A percentile compares a stretch with the other conserved stretches of the same genome.
phyloP scores from a whole-genome alignment of 1,139 yeast species.

The Suhomyces bolitotheri region DNA sequence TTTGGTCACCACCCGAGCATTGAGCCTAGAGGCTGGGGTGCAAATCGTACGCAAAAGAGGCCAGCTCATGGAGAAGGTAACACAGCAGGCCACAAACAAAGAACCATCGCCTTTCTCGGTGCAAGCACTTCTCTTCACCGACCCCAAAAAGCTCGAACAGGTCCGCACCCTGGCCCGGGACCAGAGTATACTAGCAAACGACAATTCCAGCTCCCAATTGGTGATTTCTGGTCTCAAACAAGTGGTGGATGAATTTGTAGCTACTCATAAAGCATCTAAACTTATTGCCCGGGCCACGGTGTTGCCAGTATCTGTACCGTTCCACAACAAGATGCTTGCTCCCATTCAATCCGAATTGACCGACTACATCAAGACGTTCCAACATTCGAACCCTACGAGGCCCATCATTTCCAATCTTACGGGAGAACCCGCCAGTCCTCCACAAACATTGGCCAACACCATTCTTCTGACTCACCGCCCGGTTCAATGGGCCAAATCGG shows the following conservation, averaged over 20 bases:
- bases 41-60: constrained; percentile 54
- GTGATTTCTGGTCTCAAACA: constrained; percentile 45
- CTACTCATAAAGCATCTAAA: constrained; percentile 11
- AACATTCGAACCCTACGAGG: constrained; percentile 15
- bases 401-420: constrained; percentile 28
- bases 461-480: constrained; percentile 45
- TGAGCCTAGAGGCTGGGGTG: constrained; percentile 45
- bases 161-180: constrained; percentile 23
- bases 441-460: constrained; percentile 23
- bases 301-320: constrained; percentile 55
- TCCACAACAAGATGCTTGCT: constrained; percentile 45
- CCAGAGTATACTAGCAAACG: constrained; percentile 38
- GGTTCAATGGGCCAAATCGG: constrained; percentile 44
- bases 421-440: constrained; percentile 24
- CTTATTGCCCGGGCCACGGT: constrained; percentile 26
- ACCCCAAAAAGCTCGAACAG: constrained; percentile 20
- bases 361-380: constrained; percentile 17
- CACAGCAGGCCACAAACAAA: neutral
- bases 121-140: constrained; percentile 35
- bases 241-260: constrained; percentile 22
- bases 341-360: constrained; percentile 37
- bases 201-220: constrained; percentile 44
- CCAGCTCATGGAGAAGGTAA: constrained; percentile 44
- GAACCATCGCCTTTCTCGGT: constrained; percentile 18
- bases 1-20: constrained; percentile 40